Base-by-base conservation (phyloP, 2,329 filamentous ascomycete species). In the Aspergillus vadensis region DNA sequence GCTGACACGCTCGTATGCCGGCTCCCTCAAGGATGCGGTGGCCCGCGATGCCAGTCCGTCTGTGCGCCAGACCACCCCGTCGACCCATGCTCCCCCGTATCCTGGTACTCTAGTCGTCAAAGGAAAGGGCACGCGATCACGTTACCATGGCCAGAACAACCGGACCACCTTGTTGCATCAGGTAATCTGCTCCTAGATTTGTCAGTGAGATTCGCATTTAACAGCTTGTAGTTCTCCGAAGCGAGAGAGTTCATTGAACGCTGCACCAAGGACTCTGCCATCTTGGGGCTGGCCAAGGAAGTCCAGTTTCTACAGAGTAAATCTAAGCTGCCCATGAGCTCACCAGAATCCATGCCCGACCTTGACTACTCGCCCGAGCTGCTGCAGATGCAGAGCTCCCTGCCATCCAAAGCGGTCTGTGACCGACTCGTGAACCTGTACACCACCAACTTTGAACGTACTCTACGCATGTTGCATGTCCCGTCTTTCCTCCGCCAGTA, bases 281-380 rank as follows among this genome's bases (percentile, higher is more conserved):
- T 70, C 14, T 55, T 67, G 5, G 59, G 52, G 3, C 43, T 70
- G 8, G 67, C 67, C 38, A 66, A 64, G 55, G 68, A 69, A 41
- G 66, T 70, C 14, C 68, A 67, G n/a, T 70, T 65, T 21, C 63
- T 70, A 3, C 65, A 68, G 32, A 62, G 56, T 49, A 70, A 65
- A 50, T 63, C 60, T 2, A 58, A 64, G 17, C 4, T 39, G 8
- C 15, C 55, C 21, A 48, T 58, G 5, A 47, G 30, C 30, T 66
- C 67, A 2, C 66, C 68, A 3, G 56, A 60, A 12, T 67, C 66
- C 12, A 43, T 65, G 2, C 62, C 60, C 3, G 65, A 59, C 10
- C 12, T 59, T 14, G 59, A 61, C 1, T 54, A n/a, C 5, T 67
- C 64, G 6, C 56, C 63, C 15, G 67, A 67, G 50, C 9, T 67